These are phyloP conservation scores for Macroventuria anomochaeta DNA, from an alignment of 2,329 filamentous ascomycete genomes.

Conservation along the genomic window DNA sequence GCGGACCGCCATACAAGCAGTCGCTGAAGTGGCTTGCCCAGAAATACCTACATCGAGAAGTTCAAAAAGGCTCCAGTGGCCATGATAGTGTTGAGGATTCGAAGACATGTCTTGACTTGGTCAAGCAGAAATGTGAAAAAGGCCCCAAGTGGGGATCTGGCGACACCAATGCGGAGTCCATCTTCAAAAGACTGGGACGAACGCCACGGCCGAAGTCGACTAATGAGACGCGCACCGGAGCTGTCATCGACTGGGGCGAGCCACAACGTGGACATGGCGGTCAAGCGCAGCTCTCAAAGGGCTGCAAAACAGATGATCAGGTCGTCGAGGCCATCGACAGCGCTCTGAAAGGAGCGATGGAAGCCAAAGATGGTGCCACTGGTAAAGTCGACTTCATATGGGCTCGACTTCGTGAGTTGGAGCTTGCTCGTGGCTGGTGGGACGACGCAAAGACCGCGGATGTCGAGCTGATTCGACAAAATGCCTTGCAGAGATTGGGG, in stretches of 20 bases:
- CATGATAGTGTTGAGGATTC: constrained; percentile 96
- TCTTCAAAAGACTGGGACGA: constrained; percentile 78
- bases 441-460: constrained; percentile 56
- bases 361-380: constrained; percentile 51
- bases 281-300: constrained; percentile 62
- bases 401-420: constrained; percentile 67
- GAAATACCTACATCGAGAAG: constrained; percentile 84
- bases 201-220: constrained; percentile 58
- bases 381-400: constrained; percentile 68
- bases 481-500: constrained; percentile 36
- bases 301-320: constrained; percentile 63
- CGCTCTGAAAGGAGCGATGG: constrained; percentile 58
- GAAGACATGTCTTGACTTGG: constrained; percentile 85
- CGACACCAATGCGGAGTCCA: constrained; percentile 80
- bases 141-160: constrained; percentile 84
- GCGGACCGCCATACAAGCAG: constrained; percentile 87
- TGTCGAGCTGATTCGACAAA: constrained; percentile 38
- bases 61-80: constrained; percentile 80
- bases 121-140: constrained; percentile 95
- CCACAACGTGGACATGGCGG: constrained; percentile 67
- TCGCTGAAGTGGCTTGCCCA: constrained; percentile 88
- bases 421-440: constrained; percentile 67
- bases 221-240: constrained; percentile 59
- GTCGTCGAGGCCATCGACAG: constrained; percentile 63
- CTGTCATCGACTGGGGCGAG: constrained; percentile 89